phyloP scores from a whole-genome alignment of 1,139 yeast species.

The Wickerhamomyces sp. region DNA sequence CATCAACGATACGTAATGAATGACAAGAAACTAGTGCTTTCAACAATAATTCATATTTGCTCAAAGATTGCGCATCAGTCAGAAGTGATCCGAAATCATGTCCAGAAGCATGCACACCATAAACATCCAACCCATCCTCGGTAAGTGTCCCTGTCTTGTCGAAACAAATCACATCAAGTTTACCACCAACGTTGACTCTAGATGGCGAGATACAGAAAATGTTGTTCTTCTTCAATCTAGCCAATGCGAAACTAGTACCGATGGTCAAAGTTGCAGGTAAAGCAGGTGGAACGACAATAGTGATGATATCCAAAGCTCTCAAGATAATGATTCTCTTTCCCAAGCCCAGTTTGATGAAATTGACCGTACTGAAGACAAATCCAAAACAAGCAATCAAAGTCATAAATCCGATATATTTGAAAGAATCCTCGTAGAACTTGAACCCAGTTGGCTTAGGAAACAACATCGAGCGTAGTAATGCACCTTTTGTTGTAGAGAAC shows the following conservation, averaged over 20 bases:
- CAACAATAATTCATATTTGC: slow-evolving; percentile 21
- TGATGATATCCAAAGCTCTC: slow-evolving; percentile 87
- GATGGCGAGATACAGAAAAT: slow-evolving; percentile 93
- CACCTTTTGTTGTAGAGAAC: slow-evolving; percentile 94
- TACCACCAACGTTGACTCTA: slow-evolving; percentile 91
- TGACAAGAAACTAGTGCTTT: slow-evolving; percentile 80
- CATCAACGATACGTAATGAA: slow-evolving; percentile 74
- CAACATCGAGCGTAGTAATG: slow-evolving; percentile 87
- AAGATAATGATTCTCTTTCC: slow-evolving; percentile 66
- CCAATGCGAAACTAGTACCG: slow-evolving; percentile 89
- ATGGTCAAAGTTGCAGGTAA: slow-evolving; percentile 95
- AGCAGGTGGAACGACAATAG: slow-evolving; percentile 98
- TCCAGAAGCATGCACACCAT: slow-evolving; percentile 72
- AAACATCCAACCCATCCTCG: slow-evolving; percentile 90
- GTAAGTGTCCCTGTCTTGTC: slow-evolving; percentile 98
- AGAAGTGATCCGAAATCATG: slow-evolving; percentile 47
- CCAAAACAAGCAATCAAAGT: slow-evolving; percentile 79
- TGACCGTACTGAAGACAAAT: slow-evolving; percentile 74
- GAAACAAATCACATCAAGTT: slow-evolving; percentile 82
- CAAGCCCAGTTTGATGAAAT: slow-evolving; percentile 73
- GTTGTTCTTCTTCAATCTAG: slow-evolving; percentile 59
- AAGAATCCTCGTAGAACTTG: slow-evolving; percentile 90
- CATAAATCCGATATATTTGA: slow-evolving; percentile 95
- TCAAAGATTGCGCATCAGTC: slow-evolving; percentile 28
- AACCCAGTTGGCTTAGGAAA: slow-evolving; percentile 94